These are phyloP conservation scores for Datura wrightii DNA, from an alignment of 257 asterid species.

Conservation along the genomic window DNA sequence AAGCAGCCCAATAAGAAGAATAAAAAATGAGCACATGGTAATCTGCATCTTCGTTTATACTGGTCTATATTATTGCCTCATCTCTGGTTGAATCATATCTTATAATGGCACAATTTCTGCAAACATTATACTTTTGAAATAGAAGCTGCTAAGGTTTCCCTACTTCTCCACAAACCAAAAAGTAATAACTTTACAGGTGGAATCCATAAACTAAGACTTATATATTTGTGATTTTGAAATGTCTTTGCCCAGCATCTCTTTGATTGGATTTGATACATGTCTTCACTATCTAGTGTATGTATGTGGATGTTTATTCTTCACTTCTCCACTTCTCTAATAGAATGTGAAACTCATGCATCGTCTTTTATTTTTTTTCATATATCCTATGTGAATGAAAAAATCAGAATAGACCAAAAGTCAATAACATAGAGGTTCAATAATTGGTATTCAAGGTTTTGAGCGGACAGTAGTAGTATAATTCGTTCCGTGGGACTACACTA, in stretches of 20 bases:
- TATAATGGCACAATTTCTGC: neutral
- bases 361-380: too few relatives aligned
- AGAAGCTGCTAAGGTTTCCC: neutral
- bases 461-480: too few relatives aligned
- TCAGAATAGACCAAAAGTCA: too few relatives aligned
- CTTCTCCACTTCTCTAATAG: neutral
- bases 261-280: neutral
- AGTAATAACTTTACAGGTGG: neutral
- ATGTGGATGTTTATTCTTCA: neutral
- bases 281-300: neutral
- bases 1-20: neutral
- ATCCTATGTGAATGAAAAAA: too few relatives aligned
- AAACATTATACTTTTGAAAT: neutral
- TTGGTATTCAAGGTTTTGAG: too few relatives aligned
- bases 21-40: neutral
- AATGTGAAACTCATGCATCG: too few relatives aligned
- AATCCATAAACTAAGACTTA: neutral
- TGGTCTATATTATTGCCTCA: neutral
- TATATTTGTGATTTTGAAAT: neutral
- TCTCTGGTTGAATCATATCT: neutral
- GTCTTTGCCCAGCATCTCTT: neutral
- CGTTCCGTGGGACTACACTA: too few relatives aligned
- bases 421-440: too few relatives aligned
- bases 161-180: neutral
- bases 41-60: constrained; percentile 8